Evolutionary conservation across 176 grass and related monocot species (phyloP).

Genomic region (Zizania latifolia): DNA sequence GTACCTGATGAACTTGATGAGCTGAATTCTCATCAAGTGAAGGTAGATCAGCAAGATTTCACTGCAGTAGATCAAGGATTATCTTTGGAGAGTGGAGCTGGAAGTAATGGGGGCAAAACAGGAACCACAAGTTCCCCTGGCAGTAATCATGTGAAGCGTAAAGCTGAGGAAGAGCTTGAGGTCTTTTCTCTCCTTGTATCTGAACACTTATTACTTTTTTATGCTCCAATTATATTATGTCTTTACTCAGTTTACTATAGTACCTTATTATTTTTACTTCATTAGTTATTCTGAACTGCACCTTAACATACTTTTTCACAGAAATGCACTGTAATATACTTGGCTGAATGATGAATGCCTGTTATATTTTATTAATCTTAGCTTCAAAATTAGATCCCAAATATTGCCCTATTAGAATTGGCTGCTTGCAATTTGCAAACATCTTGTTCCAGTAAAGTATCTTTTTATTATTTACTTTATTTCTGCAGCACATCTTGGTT

Average conservation of each 20-base stretch:
- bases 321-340: background rate
- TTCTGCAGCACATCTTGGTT: background rate
- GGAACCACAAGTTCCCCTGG: background rate
- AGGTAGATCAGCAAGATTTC: slow-evolving; percentile 17
- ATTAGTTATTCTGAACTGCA: background rate
- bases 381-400: background rate
- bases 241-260: background rate
- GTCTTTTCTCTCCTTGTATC: slow-evolving; percentile 22
- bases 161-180: slow-evolving; percentile 59
- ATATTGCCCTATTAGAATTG: background rate
- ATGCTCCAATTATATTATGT: background rate
- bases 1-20: slow-evolving; percentile 39
- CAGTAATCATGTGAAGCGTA: slow-evolving; percentile 33
- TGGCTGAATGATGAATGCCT: background rate
- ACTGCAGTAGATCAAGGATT: background rate
- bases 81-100: slow-evolving; percentile 15
- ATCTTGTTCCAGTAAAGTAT: background rate
- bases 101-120: slow-evolving; percentile 28
- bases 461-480: background rate
- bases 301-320: background rate
- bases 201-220: background rate
- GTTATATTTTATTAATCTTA: background rate
- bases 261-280: background rate
- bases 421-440: background rate
- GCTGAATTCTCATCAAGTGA: slow-evolving; percentile 30